Evolutionary conservation across 1,139 yeast genomes (phyloP), one percentile per base, ranked within the genome.

Genomic region (Suhomyces panamericanus): DNA sequence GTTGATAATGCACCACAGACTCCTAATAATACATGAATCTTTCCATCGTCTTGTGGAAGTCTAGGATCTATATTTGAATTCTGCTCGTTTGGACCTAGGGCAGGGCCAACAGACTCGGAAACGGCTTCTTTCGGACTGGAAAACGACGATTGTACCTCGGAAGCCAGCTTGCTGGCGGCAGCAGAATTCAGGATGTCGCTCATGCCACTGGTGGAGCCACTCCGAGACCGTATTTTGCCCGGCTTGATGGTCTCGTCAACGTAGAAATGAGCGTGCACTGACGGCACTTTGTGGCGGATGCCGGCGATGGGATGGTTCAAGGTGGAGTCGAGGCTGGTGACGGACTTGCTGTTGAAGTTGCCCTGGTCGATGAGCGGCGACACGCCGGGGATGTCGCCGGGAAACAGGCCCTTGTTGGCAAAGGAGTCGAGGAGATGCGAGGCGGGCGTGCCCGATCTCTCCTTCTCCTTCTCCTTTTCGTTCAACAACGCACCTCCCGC

Each of bases 1-100:
- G 90, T 85, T 4, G 95, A 85, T 41, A 87, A 73, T 0, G 96
- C 89, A 2, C 97, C 98, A 55, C 96, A 89, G 1, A 90, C 95
- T 3, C 96, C 97, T 47, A 91, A 73, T 47, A 91, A 71, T 16
- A 91, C 81, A 66, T 91, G 98, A 47, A 87, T 67, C 60, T 87
- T 90, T 7, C 96, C 96, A 63, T 91, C 98, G 62, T 90, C 91
- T 60, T 86, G 89, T 1, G 96, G 96, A 53, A 90, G 70, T 36
- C 96, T 73, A 2, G 95, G 90, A 58, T 87, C 95, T 42, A 82
- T 71, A 52, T 82, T 83, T 32, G 80, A 69, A 27, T 73, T 71
- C 40, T 72, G 75, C 52, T 81, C 86, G 42, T 22, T 36, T 6
- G 24, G 17, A 7, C 38, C 34, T 10, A 20, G n/a, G n/a, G 27